Base-by-base conservation (phyloP, 1,284 basidiomycete genomes). In the Crocinoboletus sp. region DNA sequence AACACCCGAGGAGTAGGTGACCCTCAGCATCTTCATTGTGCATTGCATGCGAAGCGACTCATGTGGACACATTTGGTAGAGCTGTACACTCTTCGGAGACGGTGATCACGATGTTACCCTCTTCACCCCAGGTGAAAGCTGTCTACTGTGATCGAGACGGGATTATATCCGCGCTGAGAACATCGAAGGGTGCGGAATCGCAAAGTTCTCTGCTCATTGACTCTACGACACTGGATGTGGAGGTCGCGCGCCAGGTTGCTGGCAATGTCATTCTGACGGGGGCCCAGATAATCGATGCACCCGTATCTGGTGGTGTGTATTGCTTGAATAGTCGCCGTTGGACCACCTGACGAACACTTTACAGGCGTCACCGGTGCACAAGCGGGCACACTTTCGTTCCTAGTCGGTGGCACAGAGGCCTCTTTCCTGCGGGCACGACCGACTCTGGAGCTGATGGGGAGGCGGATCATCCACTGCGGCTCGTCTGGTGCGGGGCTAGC, bases 261-360 rank as follows among this genome's bases (percentile, higher is more conserved):
- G 53, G 59, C 10, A 64, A 74, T 28, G 77, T 91, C 3, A 67
- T 68, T 29, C 54, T 58, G 19, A 65, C 72, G 13, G 84, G 87
- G n/a, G 86, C 81, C 5, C 69, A 69, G 30, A 91, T 94, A 80
- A 76, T 94, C 35, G 92, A 95, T 64, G 90, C 92, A 2, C 93
- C 92, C 12, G 92, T 95, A 1, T 92, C 89, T 27, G 92, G 92
- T 46, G 93, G 91, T 80, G 59, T 48, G 79, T 61, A 15, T 52
- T 47, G 31, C 36, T 20, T 15, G 15, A 23, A 30, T 47, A 42
- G 29, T 23, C 22, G 22, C 50, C 17, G 23, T 20, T 30, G 27
- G 8, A 9, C 27, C 39, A 30, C 16, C 20, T 30, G 36, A 39
- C 46, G 34, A 55, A 20, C 15, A 20, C 34, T 20, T 42, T 13